Evolutionary conservation across 1,284 basidiomycete species (phyloP).

Genomic region (Papiliotrema terrestris): DNA sequence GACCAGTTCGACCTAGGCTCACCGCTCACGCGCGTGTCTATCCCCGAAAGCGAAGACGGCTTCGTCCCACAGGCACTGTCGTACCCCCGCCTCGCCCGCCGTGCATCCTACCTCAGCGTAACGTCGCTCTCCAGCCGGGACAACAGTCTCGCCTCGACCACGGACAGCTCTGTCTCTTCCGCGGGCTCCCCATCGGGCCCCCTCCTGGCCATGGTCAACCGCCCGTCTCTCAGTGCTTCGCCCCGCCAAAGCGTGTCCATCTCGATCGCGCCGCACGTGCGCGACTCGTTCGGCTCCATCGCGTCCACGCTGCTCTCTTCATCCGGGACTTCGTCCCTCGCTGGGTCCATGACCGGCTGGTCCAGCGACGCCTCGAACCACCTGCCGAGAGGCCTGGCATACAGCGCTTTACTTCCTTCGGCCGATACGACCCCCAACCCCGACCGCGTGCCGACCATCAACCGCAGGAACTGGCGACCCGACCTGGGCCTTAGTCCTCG

Average conservation of each 20-base stretch:
- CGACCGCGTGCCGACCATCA: constrained; percentile 3
- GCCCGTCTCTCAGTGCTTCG: not conserved
- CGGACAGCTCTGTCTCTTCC: not conserved
- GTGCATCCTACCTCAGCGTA: not conserved
- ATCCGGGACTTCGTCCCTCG: not conserved
- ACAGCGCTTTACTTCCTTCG: constrained; percentile 8
- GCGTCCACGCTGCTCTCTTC: not conserved
- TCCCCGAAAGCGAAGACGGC: not conserved
- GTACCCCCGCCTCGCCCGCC: not conserved
- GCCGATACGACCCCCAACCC: not conserved
- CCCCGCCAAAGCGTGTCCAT: not conserved
- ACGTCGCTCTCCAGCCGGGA: not conserved
- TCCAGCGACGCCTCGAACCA: not conserved
- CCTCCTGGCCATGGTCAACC: not conserved
- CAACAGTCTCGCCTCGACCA: not conserved
- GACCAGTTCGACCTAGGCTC: not conserved
- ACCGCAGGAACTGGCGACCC: constrained; percentile 11
- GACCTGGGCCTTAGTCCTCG: constrained; percentile 13
- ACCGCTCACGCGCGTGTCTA: not conserved
- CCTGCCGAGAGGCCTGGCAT: constrained; percentile 2
- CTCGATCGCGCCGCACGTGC: not conserved
- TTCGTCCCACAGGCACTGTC: not conserved
- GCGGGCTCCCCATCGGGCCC: not conserved
- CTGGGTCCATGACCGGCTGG: not conserved
- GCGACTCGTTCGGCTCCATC: constrained; percentile 2